phyloP scores from a whole-genome alignment of 371 early-diverging fungal genomes.

The Syncephalis fuscata region DNA sequence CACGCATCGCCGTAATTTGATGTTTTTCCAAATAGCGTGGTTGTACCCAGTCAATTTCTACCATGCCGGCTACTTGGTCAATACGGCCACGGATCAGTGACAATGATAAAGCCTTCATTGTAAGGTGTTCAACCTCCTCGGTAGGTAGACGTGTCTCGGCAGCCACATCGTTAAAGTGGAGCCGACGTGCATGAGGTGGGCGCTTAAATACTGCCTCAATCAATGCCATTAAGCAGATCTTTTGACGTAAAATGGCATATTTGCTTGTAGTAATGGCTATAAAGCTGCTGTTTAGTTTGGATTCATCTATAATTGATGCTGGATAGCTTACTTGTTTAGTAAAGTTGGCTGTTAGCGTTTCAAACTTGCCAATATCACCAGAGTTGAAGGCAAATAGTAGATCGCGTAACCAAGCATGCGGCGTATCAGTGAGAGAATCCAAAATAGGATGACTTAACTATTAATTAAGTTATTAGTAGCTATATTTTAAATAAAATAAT shows the following conservation, averaged over 20 bases:
- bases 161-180: slow-evolving; percentile 75
- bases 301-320: too few relatives aligned
- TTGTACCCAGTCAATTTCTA: slow-evolving; percentile 89
- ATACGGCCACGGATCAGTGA: slow-evolving; percentile 86
- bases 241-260: slow-evolving; percentile 68
- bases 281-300: too few relatives aligned
- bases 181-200: slow-evolving; percentile 56
- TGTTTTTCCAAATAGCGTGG: slow-evolving; percentile 83
- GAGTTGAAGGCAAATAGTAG: slow-evolving; percentile 83
- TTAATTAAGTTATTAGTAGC: background rate
- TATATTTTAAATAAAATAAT: background rate
- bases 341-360: slow-evolving; percentile 57
- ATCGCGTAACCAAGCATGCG: slow-evolving; percentile 72
- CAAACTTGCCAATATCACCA: slow-evolving; percentile 87
- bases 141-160: slow-evolving; percentile 68
- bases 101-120: slow-evolving; percentile 92
- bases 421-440: slow-evolving; percentile 57
- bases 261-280: slow-evolving; percentile 59
- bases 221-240: slow-evolving; percentile 92
- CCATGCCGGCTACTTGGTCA: slow-evolving; percentile 82
- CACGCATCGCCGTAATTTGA: slow-evolving; percentile 68
- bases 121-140: slow-evolving; percentile 88
- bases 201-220: slow-evolving; percentile 87
- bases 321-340: slow-evolving; percentile 54
- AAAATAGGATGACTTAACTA: slow-evolving; percentile 90